Conservation (phyloP, 176 grass and related monocot genomes). For the Miscanthus lutarioriparius region DNA sequence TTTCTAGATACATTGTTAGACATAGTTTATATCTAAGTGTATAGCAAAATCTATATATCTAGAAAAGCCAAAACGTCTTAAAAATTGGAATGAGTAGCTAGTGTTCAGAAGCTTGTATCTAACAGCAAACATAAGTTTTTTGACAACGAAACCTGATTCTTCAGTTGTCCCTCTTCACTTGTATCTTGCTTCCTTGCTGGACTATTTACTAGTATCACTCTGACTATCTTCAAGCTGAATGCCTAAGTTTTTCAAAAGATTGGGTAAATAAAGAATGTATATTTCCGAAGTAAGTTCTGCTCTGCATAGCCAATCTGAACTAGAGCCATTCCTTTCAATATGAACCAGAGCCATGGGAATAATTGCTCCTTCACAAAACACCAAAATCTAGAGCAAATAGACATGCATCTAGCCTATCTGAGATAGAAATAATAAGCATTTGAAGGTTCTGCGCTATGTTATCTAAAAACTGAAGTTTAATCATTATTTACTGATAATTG, state of each 20-base stretch:
- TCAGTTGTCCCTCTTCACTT: neutral
- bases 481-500: neutral
- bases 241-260: neutral
- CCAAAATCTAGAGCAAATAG: neutral
- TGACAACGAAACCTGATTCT: conserved; percentile 1
- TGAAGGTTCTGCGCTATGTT: neutral
- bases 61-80: neutral
- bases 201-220: neutral
- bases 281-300: neutral
- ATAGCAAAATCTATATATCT: neutral
- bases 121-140: neutral
- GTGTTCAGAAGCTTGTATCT: neutral
- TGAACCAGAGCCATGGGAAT: neutral
- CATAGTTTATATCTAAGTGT: too few relatives aligned
- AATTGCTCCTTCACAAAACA: neutral
- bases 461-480: neutral
- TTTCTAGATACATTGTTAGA: neutral
- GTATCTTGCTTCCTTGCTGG: neutral
- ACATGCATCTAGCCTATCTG: neutral
- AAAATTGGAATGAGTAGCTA: neutral
- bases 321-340: neutral
- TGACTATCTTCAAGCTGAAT: neutral
- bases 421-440: neutral
- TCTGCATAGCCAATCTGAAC: neutral
- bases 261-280: neutral